Base-by-base conservation (phyloP, 2,329 filamentous ascomycete genomes). In the Acrocalymma vagum region DNA sequence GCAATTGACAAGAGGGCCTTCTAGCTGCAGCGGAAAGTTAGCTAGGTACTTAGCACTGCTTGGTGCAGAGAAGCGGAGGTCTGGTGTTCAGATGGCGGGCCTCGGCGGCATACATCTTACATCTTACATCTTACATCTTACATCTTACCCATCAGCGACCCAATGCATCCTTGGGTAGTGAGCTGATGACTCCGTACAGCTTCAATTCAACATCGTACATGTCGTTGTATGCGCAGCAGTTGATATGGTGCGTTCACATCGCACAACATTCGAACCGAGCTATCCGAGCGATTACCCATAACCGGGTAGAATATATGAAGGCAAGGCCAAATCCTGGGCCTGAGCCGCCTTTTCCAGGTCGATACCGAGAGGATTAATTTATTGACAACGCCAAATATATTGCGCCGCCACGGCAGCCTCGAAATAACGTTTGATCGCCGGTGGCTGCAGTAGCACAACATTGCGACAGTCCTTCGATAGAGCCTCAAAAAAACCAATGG, bases 261-360 rank as follows among this genome's bases (percentile, higher is more conserved):
- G 31, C 24, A 24, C 32, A 38, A 11, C 15, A 24, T 26, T 27
- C 9, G 23, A 25, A 30, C 30, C 34, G 33, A 31, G 37, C 30
- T 36, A 42, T 17, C 34, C 22, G 45, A 39, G 48, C 51, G 44
- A 48, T 17, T 39, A 26, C 51, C 48, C 39, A 18, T 16, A 33
- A 52, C 51, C 51, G 15, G 48, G 45, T 45, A 31, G 29, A n/a
- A 28, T 51, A 51, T 22, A 54, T 47, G 42, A 42, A 17, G 9
- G 11, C 25, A 22, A 26, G 34, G 34, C 29, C 18, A 29, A 22
- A 40, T 20, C 37, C 35, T 52, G 42, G 44, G 42, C 34, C 34
- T 17, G 30, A 35, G 23, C 29, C 29, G 15, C 28, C 16, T 24
- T 45, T 44, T 31, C 38, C 51, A 44, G 51, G 51, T 54, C 35